Evolutionary conservation across 208 protist genomes (phyloP), one percentile per base, ranked within the genome.

Genomic region (Acanthamoeba triangularis): DNA sequence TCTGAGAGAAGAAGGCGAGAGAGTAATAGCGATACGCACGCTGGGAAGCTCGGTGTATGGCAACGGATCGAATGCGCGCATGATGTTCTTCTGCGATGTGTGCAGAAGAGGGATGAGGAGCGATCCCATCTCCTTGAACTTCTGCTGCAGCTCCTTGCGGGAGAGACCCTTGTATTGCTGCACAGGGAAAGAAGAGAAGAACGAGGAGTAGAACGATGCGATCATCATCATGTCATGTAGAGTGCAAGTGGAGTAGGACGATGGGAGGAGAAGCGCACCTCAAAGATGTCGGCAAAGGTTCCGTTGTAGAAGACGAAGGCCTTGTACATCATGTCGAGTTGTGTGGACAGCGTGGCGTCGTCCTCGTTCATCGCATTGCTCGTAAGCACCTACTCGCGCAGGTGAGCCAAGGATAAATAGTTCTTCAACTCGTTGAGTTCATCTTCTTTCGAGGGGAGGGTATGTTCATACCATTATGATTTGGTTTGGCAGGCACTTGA

Each of bases 71-170:
- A 88, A 88, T 1, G 80, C 52, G 11, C 80, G 80, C 80, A 63
- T 65, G 80, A 88, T 54, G 28, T 88, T 88, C 49, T 88, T 88
- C 49, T 88, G 52, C 1, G 23, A 3, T 8, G 49, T 33, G 6
- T 61, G 80, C 23, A 88, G 80, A 14, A 88, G 33, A 1, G 80
- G 80, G 16, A 88, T 88, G 16, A 88, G 28, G 8, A 88, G 80
- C 11, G 49, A 65, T 11, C 80, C 80, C 41, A 88, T 88, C 80
- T 88, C 49, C 44, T 14, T 88, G 28, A 88, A 88, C 80, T 88
- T 88, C n/a, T 65, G 80, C 49, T 65, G 52, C 25, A 88, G 25
- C 16, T 88, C 80, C 3, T 30, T 61, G 20, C 80, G 41, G 1
- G 80, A n/a, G 23, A 61, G 54, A 8, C 16, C 41, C 47, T 80